Base-by-base conservation (phyloP, 2,329 filamentous ascomycete species). In the Drechslerella dactyloides region DNA sequence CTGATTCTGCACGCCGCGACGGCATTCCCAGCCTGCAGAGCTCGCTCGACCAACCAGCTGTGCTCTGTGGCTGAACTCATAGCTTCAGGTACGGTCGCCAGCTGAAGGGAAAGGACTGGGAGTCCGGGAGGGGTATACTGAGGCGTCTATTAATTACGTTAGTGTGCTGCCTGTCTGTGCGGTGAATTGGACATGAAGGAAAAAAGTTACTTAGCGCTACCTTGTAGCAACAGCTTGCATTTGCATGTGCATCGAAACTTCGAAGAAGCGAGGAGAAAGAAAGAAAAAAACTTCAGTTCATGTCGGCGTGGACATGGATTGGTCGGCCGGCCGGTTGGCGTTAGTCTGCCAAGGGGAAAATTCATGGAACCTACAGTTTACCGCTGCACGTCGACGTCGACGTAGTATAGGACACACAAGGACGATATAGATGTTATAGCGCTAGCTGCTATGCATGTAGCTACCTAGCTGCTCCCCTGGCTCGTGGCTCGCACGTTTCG, bases 41-140 rank as follows among this genome's bases (percentile, higher is more conserved):
- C 37, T 42, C 37, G 37, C 37, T n/a, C 37, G 4, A 15, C 37
- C 11, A 42, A 17, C 37, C 37, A 42, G 37, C 37, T 15, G 37
- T 42, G 13, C 37, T 50, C 11, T 48, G 55, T 58, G 55, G 56
- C 56, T 60, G 56, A 37, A 33, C 56, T 19, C 46, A 50, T 2
- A 17, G 17, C 6, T 46, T 19, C 27, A 27, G 23, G 13, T 15
- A 24, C 44, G 7, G 21, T 17, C 15, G 21, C 56, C 56, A 60
- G 56, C 50, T 62, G 58, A 62, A 46, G 24, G 58, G 21, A 54
- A 53, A 23, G 48, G 58, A 19, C 35, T 48, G 23, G 15, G n/a
- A 30, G 30, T 13, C 15, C 15, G 23, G 10, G 23, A 27, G n/a
- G 11, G 30, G 15, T 27, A 53, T 53, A 53, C 10, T 53, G 27